Evolutionary conservation across 108 stramenopile genomes (phyloP), one percentile per base, ranked within the genome.

Genomic region (Skeletonema marinoi): DNA sequence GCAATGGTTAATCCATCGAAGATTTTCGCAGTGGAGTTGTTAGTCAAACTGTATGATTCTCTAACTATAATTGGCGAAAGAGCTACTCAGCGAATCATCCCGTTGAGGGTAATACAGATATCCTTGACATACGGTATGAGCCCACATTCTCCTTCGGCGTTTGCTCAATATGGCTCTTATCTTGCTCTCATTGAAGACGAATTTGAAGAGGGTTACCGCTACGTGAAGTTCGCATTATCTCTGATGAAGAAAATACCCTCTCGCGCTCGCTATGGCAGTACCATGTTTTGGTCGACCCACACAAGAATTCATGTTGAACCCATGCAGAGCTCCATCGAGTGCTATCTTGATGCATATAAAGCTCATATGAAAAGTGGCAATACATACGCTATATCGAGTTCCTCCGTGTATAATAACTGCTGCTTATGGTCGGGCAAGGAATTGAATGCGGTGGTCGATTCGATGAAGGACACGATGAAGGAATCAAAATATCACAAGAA

Each of bases 101-200:
- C 38, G 5, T 30, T 79, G 38, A 66, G 68, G 44, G 60, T 79
- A 36, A 70, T 74, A 1, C 17, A 69, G 25, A 25, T 74, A 13
- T 68, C 78, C 1, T 59, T 79, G 21, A 32, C 12, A 9, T 62
- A 79, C 66, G 78, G 78, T 16, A 21, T 79, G 25, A 60, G 65
- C 5, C 60, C 73, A 16, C 9, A 42, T 2, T 74, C 78, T 11
- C 54, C 78, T 0, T 13, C 68, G 0, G 72, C 13, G 10, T 79
- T 79, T 50, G 78, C 46, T 32, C 48, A 25, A 25, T 25, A 69
- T 66, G 71, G 71, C 17, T 19, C 16, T 33, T 33, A 73, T 66
- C 66, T 73, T 19, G 65, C 65, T n/a, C 35, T 46, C 35, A 25
- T 25, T 25, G 25, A 25, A 25, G 25, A 25, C 25, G 25, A 25